Percentiles rank a stretch among this genome's conserved stretches.
phyloP scores from a whole-genome alignment of 257 asterid species.

The Parsonsia alboflavescens region DNA sequence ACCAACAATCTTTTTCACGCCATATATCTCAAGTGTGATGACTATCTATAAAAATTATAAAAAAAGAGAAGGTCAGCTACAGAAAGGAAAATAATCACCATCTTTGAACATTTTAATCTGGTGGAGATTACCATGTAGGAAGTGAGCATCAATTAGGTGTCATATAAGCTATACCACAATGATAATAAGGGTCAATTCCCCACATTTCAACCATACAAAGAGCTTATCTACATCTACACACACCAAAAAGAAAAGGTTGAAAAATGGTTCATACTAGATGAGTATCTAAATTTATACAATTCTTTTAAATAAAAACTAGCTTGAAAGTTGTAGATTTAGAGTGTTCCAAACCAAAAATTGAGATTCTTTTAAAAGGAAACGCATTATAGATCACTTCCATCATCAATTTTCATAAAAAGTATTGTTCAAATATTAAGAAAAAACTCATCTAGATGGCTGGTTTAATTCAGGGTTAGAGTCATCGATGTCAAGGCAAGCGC shows the following conservation, averaged over 20 bases:
- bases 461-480: too few relatives aligned
- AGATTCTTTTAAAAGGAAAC: neutral
- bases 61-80: constrained; percentile 10
- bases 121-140: neutral
- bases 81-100: neutral
- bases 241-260: neutral
- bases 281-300: too few relatives aligned
- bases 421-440: neutral
- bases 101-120: neutral
- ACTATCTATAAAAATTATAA: constrained; percentile 56
- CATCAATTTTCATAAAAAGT: neutral
- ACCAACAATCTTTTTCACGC: constrained; percentile 75
- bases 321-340: neutral
- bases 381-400: neutral
- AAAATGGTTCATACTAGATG: neutral
- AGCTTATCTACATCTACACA: neutral
- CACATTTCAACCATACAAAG: neutral
- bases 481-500: too few relatives aligned
- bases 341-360: neutral
- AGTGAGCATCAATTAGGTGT: neutral
- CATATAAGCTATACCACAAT: neutral
- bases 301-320: too few relatives aligned
- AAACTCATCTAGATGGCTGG: neutral
- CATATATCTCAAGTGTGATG: constrained; percentile 85
- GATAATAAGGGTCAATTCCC: neutral